Base-by-base conservation (phyloP, 768 basidiomycete species). In the Lactarius tabidus region DNA sequence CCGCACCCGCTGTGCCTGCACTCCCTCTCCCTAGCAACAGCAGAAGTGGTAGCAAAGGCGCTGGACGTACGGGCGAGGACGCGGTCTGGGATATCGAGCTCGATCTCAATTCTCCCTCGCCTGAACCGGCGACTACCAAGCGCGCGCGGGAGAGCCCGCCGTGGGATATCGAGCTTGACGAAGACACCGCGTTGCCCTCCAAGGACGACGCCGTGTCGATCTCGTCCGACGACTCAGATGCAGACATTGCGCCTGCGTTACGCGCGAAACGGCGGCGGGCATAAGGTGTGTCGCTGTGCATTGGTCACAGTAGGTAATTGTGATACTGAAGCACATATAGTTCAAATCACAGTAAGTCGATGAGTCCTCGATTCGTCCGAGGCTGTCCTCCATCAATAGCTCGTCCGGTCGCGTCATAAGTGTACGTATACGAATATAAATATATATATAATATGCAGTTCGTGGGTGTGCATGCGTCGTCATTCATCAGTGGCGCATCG, bases 71-170 rank as follows among this genome's bases (percentile, higher is more conserved):
- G 29, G 7, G 20, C 4, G 14, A 17, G 14, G n/a, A 39, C 70
- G 86, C 88, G 1, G 76, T 78, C 8, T 91, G 90, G 90, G 88
- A 90, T 71, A 87, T 90, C 62, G 90, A 90, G 68, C 78, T 83
- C 6, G 85, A 86, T 63, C 73, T 83, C 38, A 72, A 81, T 60
- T 60, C 67, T 12, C 62, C 67, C 3, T 61, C 66, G 0, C 66
- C 66, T 23, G 29, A 41, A 15, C 31, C 55, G 2, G 23, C 45
- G 10, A 28, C 54, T 9, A 29, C 57, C 8, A 67, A 67, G 41
- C 64, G 67, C 20, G 8, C 26, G 15, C 66, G 67, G 41, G 64
- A 56, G 51, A 68, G 67, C 14, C 64, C 64, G 26, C 51, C 31
- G 6, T 67, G 67, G 67, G 69, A 69, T 14, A 69, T 69, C 20